Percentiles rank a stretch among this genome's conserved stretches.
Evolutionary conservation across 441 rosid genomes (phyloP).

Genomic region (Populus hybrid): DNA sequence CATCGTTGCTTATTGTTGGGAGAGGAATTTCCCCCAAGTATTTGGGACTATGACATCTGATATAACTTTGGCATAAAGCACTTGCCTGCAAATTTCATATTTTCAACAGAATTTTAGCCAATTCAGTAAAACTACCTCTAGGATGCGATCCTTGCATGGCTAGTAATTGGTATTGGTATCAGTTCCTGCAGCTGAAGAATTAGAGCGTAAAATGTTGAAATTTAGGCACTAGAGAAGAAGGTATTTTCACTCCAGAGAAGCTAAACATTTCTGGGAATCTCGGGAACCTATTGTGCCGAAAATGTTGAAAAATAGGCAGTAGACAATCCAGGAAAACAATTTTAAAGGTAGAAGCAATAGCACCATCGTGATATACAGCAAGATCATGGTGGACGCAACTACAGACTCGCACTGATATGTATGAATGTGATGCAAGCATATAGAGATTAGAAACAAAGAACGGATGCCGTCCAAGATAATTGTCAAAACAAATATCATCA

Average conservation of each 20-base stretch:
- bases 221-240: background rate
- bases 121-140: background rate
- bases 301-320: conserved; percentile 9
- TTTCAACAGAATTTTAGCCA: background rate
- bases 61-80: background rate
- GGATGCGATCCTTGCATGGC: background rate
- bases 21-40: background rate
- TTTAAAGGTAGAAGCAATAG: conserved; percentile 18
- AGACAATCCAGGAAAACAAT: conserved; percentile 16
- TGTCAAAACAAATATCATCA: background rate
- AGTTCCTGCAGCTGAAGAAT: background rate
- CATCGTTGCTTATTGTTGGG: too few species aligned
- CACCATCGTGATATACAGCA: background rate
- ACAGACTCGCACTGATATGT: background rate
- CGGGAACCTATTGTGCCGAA: background rate
- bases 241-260: background rate
- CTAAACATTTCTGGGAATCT: background rate
- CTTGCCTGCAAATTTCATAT: background rate
- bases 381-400: conserved; percentile 5
- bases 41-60: background rate
- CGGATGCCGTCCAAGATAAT: background rate
- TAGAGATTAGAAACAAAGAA: conserved; percentile 3
- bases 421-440: background rate
- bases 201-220: background rate
- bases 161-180: background rate